phyloP scores from a whole-genome alignment of 495 filamentous ascomycete species.

The Penicillium nucicola region DNA sequence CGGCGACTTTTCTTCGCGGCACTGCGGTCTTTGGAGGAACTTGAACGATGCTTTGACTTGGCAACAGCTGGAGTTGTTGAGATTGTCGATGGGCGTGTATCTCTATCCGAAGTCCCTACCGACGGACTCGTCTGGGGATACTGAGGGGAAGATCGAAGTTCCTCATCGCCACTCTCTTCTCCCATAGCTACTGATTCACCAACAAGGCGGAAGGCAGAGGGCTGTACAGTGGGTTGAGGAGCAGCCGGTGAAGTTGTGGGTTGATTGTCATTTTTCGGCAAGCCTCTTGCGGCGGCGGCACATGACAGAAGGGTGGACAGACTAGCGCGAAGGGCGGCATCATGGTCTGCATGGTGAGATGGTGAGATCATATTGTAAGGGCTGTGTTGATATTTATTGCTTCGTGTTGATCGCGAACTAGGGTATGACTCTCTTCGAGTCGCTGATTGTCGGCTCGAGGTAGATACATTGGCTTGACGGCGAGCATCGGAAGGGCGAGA shows the following conservation, averaged over 20 bases:
- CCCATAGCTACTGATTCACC: conserved; percentile 72
- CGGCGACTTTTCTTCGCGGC: conserved; percentile 56
- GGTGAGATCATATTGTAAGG: conserved; percentile 67
- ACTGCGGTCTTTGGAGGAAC: conserved; percentile 52
- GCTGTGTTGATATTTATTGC: conserved; percentile 38
- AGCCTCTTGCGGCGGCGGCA: conserved; percentile 79
- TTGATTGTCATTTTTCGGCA: conserved; percentile 62
- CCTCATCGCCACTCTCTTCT: conserved; percentile 33
- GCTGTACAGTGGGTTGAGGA: conserved; percentile 20
- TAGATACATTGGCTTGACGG: conserved; percentile 39
- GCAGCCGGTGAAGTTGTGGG: conserved; percentile 13
- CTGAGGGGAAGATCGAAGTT: conserved; percentile 7
- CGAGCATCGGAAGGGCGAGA: conserved; percentile 43
- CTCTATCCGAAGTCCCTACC: conserved; percentile 15
- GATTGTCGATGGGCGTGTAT: conserved; percentile 20
- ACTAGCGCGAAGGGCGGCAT: conserved; percentile 87
- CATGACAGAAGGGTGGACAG: conserved; percentile 93
- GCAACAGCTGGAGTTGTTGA: conserved; percentile 22
- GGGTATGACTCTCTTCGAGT: conserved; percentile 37
- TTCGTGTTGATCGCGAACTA: conserved; percentile 26
- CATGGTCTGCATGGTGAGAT: conserved; percentile 79
- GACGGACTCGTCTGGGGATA: conserved; percentile 21
- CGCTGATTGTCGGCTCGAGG: conserved; percentile 34
- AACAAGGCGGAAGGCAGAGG: conserved; percentile 56
- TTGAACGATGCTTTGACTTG: conserved; percentile 50